phyloP scores from a whole-genome alignment of 495 filamentous ascomycete genomes.

The Penicillium coprophilum region DNA sequence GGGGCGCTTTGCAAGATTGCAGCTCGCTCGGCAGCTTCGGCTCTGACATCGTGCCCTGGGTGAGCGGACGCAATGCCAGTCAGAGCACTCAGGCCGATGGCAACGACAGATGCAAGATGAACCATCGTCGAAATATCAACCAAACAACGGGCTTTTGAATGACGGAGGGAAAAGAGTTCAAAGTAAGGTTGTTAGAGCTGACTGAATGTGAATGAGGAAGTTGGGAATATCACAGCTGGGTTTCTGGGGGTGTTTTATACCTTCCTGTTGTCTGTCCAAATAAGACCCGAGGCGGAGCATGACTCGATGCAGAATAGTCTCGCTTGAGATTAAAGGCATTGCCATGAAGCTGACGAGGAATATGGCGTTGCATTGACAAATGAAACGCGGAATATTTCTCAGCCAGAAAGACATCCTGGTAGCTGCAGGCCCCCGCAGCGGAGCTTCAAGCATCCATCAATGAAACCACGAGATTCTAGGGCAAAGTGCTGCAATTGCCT shows the following conservation, averaged over 20 bases:
- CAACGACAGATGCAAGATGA: constrained; percentile 18
- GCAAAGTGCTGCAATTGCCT: background rate
- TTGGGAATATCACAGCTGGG: background rate
- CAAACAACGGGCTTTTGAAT: background rate
- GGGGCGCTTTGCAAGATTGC: constrained; percentile 37
- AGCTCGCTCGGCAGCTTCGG: constrained; percentile 47
- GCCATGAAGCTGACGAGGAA: constrained; percentile 9
- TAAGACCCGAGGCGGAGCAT: background rate
- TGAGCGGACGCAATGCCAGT: constrained; percentile 36
- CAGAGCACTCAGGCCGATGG: constrained; percentile 20
- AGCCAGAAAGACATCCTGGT: background rate
- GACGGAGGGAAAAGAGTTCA: too few species aligned
- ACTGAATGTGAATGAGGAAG: background rate
- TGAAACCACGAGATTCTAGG: background rate
- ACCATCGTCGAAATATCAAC: constrained; percentile 17
- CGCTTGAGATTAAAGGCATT: background rate
- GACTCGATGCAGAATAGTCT: background rate
- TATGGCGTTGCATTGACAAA: constrained; percentile 11
- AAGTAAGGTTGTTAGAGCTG: too few species aligned
- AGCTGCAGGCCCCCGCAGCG: constrained; percentile 13
- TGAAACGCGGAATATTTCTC: constrained; percentile 10
- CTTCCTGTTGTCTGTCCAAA: background rate
- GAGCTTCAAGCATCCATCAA: constrained; percentile 4
- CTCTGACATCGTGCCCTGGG: constrained; percentile 48
- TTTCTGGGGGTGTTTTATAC: background rate